Conservation (phyloP, 805 yeast species). For the Tanozyma kutaoensis region DNA sequence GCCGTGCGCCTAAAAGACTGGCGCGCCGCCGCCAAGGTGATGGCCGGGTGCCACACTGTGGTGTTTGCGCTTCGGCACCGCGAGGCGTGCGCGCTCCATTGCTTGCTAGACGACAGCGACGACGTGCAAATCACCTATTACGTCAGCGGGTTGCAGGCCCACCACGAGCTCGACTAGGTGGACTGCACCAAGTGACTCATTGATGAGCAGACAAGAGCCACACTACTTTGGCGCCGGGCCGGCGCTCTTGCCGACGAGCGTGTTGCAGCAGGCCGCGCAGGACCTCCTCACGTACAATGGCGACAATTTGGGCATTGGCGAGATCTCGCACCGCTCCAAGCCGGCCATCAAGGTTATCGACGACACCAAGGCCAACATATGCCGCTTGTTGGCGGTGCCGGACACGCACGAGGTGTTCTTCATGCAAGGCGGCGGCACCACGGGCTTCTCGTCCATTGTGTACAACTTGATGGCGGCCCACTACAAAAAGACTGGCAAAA, state of each 20-base stretch:
- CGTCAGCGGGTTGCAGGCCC: constrained; percentile 22
- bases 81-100: constrained; percentile 52
- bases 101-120: constrained; percentile 50
- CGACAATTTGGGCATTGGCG: constrained; percentile 82
- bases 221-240: constrained; percentile 98
- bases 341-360: constrained; percentile 72
- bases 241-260: constrained; percentile 75
- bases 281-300: constrained; percentile 65
- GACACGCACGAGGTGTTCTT: constrained; percentile 91
- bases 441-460: constrained; percentile 83
- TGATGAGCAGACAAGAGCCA: constrained; percentile 30
- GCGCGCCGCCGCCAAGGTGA: constrained; percentile 50
- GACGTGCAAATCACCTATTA: constrained; percentile 55
- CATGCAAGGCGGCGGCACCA: constrained; percentile 97
- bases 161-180: too few relatives aligned
- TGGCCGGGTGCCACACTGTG: constrained; percentile 48
- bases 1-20: constrained; percentile 49
- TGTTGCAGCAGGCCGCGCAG: constrained; percentile 74
- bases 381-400: constrained; percentile 59
- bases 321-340: constrained; percentile 87
- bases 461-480: constrained; percentile 69
- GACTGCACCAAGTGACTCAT: too few relatives aligned
- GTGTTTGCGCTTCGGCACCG: constrained; percentile 43
- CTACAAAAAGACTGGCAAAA: constrained; percentile 58
- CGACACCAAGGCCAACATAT: constrained; percentile 56